Conservation (phyloP, 805 yeast genomes). For the Wickerhamomyces kurtzmanii region DNA sequence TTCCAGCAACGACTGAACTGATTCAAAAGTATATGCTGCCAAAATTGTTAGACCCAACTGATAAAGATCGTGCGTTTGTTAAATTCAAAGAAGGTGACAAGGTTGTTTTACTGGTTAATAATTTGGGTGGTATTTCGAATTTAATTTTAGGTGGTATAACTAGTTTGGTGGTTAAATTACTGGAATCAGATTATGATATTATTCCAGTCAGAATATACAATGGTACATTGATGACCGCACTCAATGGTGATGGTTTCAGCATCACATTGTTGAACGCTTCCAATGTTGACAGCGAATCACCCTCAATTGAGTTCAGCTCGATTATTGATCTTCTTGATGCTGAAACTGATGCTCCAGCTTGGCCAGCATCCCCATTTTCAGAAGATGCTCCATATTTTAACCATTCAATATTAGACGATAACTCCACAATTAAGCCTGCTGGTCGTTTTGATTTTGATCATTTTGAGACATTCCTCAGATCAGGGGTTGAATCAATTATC, state of each 20-base stretch:
- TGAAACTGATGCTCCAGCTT: constrained; percentile 74
- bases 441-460: constrained; percentile 24
- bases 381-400: constrained; percentile 21
- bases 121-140: constrained; percentile 83
- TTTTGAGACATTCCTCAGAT: constrained; percentile 26
- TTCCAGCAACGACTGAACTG: constrained; percentile 63
- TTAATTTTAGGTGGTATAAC: constrained; percentile 71
- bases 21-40: constrained; percentile 47
- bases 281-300: constrained; percentile 29
- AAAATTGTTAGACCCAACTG: constrained; percentile 50
- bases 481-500: constrained; percentile 43
- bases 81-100: constrained; percentile 56
- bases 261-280: constrained; percentile 70
- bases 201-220: constrained; percentile 60
- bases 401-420: constrained; percentile 16
- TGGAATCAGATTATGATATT: constrained; percentile 43
- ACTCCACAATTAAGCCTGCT: constrained; percentile 21
- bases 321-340: constrained; percentile 53
- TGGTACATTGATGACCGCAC: constrained; percentile 80
- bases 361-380: constrained; percentile 34
- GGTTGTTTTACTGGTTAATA: constrained; percentile 65
- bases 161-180: constrained; percentile 40
- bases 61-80: constrained; percentile 75
- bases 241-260: constrained; percentile 88
- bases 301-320: constrained; percentile 16